Evolutionary conservation across 202 grass and related monocot genomes (phyloP).

Genomic region (Schoenoplectus tabernaemontani): DNA sequence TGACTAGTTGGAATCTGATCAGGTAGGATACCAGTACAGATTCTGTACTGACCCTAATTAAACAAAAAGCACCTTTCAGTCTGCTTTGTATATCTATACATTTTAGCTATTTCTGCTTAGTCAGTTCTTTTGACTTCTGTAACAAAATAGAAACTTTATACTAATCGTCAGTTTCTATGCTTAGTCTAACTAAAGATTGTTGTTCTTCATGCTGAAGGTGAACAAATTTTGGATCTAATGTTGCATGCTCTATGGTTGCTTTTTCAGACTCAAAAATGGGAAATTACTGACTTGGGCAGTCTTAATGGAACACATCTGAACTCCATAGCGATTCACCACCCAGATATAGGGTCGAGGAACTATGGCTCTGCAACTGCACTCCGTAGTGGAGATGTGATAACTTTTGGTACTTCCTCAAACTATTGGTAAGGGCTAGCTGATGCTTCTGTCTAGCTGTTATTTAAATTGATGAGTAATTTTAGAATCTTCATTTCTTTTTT

Average conservation of each 20-base stretch:
- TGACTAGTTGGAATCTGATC: neutral
- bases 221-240: neutral
- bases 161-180: neutral
- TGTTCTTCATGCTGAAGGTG: neutral
- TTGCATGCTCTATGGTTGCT: neutral
- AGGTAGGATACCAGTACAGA: neutral
- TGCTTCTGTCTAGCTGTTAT: neutral
- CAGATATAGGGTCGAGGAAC: slow-evolving; percentile 50
- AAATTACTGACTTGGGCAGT: slow-evolving; percentile 80
- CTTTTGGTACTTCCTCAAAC: slow-evolving; percentile 57
- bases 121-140: neutral
- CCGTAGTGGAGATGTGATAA: slow-evolving; percentile 70
- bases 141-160: neutral
- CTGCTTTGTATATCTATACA: neutral
- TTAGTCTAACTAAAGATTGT: neutral
- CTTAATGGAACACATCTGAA: slow-evolving; percentile 87
- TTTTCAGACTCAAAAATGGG: slow-evolving; percentile 67
- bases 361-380: slow-evolving; percentile 54
- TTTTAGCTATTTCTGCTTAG: neutral
- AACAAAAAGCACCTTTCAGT: too few relatives aligned
- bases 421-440: slow-evolving; percentile 44
- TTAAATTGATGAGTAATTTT: slow-evolving; percentile 3
- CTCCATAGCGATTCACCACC: slow-evolving; percentile 45
- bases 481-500: slow-evolving; percentile 8
- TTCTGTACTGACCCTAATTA: neutral